Evolutionary conservation across 495 filamentous ascomycete species (phyloP).

Genomic region (Pyronema omphalodes): DNA sequence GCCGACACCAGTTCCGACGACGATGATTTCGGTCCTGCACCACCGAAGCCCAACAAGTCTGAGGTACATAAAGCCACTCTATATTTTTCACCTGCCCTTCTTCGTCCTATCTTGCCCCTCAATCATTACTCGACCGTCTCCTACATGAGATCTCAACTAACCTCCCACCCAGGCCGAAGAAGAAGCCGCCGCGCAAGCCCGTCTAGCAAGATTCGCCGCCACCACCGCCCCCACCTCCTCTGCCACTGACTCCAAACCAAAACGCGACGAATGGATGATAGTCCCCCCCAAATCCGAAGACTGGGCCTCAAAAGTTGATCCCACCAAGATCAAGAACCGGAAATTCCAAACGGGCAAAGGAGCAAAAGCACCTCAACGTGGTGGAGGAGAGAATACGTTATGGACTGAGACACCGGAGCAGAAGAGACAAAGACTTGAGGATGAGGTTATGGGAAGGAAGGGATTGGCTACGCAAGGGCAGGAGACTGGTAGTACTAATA

Average conservation of each 20-base stretch:
- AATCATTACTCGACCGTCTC: background rate
- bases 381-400: conserved; percentile 36
- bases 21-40: conserved; percentile 65
- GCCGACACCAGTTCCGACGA: conserved; percentile 31
- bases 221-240: conserved; percentile 15
- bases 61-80: conserved; percentile 10
- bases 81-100: background rate
- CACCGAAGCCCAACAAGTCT: conserved; percentile 37
- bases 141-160: conserved; percentile 2
- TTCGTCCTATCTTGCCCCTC: too few relatives aligned
- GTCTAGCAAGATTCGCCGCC: conserved; percentile 21
- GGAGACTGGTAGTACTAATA: conserved; percentile 13
- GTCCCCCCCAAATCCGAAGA: conserved; percentile 52
- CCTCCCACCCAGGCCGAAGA: conserved; percentile 14
- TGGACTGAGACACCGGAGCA: conserved; percentile 92
- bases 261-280: conserved; percentile 89
- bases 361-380: conserved; percentile 29
- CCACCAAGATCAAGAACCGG: conserved; percentile 62
- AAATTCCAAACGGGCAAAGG: conserved; percentile 67
- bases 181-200: conserved; percentile 19
- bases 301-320: conserved; percentile 52
- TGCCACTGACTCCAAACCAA: conserved; percentile 25
- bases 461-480: conserved; percentile 25
- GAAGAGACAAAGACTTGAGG: conserved; percentile 58
- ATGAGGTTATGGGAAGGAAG: conserved; percentile 66